These are phyloP conservation scores for Tolypocladium endophyticum DNA, from an alignment of 2,329 filamentous ascomycete species.

Conservation along the genomic window DNA sequence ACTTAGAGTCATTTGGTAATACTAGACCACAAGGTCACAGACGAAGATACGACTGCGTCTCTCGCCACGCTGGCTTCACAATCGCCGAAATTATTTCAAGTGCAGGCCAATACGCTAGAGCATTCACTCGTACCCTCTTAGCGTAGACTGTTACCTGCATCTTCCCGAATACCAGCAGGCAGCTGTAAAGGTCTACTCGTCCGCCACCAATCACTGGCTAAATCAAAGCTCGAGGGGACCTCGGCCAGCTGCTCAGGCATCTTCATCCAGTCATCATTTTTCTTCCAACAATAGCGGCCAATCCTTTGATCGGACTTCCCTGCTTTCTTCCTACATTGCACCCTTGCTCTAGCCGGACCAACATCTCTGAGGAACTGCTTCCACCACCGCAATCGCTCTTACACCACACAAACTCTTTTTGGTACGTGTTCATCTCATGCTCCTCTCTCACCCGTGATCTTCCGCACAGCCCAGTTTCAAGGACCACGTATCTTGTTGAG, in stretches of 20 bases:
- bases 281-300: no score
- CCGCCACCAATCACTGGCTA: not conserved
- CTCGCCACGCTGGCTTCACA: not conserved
- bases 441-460: no score
- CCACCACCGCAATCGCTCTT: not conserved
- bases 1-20: no score
- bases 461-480: not conserved
- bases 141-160: not conserved
- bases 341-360: not conserved
- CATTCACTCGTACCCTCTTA: not conserved
- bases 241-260: not conserved
- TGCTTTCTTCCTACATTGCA: not conserved
- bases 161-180: not conserved
- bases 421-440: not conserved
- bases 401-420: not conserved
- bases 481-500: not conserved
- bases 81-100: not conserved
- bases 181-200: not conserved
- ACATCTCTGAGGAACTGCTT: not conserved
- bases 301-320: not conserved
- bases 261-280: not conserved
- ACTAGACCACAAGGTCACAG: not conserved
- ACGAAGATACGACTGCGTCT: not conserved
- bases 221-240: not conserved
- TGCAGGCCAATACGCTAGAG: not conserved